Evolutionary conservation across 768 basidiomycete genomes (phyloP).

Genomic region (Cytidiella melzeri): DNA sequence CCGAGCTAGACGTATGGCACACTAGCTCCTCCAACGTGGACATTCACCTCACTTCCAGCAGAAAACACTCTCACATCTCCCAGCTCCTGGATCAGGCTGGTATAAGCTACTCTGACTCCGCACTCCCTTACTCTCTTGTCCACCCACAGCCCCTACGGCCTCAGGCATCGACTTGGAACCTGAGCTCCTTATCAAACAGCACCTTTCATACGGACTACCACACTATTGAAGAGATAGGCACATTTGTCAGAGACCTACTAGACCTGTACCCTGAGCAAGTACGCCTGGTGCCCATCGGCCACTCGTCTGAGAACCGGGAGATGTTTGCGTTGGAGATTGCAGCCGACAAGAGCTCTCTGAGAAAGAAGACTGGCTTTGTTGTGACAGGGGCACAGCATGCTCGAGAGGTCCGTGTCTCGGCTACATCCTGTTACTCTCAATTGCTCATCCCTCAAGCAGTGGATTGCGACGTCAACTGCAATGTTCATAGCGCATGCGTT

Average conservation of each 20-base stretch:
- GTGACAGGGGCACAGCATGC: conserved; percentile 72
- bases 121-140: conserved; percentile 28
- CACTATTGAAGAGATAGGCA: conserved; percentile 44
- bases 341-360: conserved; percentile 13
- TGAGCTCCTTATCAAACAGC: conserved; percentile 23
- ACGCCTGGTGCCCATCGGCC: conserved; percentile 44
- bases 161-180: conserved; percentile 15
- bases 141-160: conserved; percentile 13
- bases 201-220: conserved; percentile 47
- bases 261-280: conserved; percentile 41
- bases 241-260: conserved; percentile 45
- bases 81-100: conserved; percentile 6
- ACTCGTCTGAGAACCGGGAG: conserved; percentile 52
- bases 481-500: conserved; percentile 72
- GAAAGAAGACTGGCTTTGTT: conserved; percentile 43
- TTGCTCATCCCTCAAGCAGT: too few relatives aligned
- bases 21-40: conserved; percentile 40
- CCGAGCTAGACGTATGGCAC: conserved; percentile 44
- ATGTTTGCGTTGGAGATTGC: conserved; percentile 51
- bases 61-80: conserved; percentile 9
- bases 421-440: neutral
- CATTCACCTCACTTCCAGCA: conserved; percentile 34
- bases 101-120: conserved; percentile 29
- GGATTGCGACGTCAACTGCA: conserved; percentile 73
- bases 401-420: conserved; percentile 47